phyloP scores from a whole-genome alignment of 306 rosid species.

The Vachellia collinsii region DNA sequence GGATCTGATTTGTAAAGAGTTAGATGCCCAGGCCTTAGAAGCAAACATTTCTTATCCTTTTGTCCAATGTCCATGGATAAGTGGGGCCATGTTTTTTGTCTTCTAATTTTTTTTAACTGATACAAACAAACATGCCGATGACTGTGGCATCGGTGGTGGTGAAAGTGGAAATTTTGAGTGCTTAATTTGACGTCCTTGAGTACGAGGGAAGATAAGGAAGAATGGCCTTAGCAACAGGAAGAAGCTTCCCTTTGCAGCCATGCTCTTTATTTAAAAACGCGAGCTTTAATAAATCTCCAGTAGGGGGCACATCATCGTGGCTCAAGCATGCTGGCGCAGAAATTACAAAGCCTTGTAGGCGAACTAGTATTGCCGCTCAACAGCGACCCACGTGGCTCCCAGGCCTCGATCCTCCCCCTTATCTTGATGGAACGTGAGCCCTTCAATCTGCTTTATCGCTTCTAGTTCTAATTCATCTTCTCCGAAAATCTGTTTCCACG shows the following conservation, averaged over 20 bases:
- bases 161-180: conserved; percentile 44
- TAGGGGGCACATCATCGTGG: conserved; percentile 38
- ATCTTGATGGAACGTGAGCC: conserved; percentile 87
- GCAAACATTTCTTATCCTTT: conserved; percentile 46
- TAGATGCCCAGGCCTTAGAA: not conserved
- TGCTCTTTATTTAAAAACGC: conserved; percentile 43
- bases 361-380: conserved; percentile 49
- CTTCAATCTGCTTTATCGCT: not conserved
- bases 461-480: not conserved
- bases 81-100: conserved; percentile 45
- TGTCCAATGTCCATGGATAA: conserved; percentile 34
- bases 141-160: conserved; percentile 29
- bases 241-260: conserved; percentile 56
- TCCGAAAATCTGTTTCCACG: not conserved
- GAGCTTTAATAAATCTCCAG: conserved; percentile 33
- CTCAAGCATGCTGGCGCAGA: conserved; percentile 41
- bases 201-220: conserved; percentile 34
- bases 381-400: conserved; percentile 92
- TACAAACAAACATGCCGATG: conserved; percentile 23
- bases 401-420: conserved; percentile 87
- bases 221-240: conserved; percentile 66
- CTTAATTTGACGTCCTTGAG: conserved; percentile 23
- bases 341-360: conserved; percentile 33
- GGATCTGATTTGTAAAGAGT: not conserved
- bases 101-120: not conserved